Evolutionary conservation across 2,329 filamentous ascomycete species (phyloP).

Genomic region (Aspergillus novoparasiticus): DNA sequence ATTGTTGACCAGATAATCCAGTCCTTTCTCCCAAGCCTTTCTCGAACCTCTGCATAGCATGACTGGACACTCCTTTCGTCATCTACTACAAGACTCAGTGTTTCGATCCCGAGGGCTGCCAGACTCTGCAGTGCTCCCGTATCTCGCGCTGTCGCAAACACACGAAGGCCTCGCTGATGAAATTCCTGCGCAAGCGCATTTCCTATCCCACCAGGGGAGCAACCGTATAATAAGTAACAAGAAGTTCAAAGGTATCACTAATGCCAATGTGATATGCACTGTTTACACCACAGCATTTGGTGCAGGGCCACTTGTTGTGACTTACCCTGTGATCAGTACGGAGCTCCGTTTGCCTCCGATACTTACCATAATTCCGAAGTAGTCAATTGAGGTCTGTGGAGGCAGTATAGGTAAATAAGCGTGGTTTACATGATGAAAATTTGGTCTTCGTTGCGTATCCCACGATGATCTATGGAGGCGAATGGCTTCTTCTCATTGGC

Average conservation of each 20-base stretch:
- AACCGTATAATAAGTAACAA: conserved; percentile 21
- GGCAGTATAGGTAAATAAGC: background rate
- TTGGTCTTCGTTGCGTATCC: background rate
- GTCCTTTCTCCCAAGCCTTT: conserved; percentile 49
- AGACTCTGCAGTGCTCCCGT: conserved; percentile 53
- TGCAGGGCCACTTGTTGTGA: background rate
- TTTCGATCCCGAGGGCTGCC: conserved; percentile 55
- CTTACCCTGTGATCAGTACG: conserved; percentile 47
- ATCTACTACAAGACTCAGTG: conserved; percentile 57
- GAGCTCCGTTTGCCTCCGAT: conserved; percentile 37
- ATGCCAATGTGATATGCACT: background rate
- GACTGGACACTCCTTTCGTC: conserved; percentile 50
- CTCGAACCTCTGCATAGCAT: conserved; percentile 51
- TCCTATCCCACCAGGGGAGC: conserved; percentile 58
- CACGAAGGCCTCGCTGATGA: conserved; percentile 53
- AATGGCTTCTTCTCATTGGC: background rate
- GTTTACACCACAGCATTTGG: background rate
- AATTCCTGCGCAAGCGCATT: conserved; percentile 62
- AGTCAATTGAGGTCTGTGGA: background rate
- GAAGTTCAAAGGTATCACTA: background rate
- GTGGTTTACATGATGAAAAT: background rate
- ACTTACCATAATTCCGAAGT: conserved; percentile 25
- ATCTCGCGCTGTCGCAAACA: conserved; percentile 61
- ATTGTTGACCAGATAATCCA: conserved; percentile 64
- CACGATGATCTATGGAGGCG: background rate